These are phyloP conservation scores for Cladosporium sp. DNA, from an alignment of 2,329 filamentous ascomycete genomes.

Conservation along the genomic window DNA sequence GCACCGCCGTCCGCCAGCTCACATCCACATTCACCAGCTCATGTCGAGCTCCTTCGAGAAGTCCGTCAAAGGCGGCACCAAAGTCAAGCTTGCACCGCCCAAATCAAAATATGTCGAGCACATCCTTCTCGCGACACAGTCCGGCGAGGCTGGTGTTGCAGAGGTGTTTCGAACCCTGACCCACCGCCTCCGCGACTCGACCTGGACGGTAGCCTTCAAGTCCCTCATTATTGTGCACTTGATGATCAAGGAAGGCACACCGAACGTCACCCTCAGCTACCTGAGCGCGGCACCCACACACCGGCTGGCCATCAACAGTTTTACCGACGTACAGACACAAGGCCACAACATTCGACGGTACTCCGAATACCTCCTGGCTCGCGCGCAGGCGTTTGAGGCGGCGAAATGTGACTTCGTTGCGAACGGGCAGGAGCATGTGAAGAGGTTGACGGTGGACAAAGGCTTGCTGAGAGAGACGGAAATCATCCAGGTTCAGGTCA, in stretches of 20 bases:
- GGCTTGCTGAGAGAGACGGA: slow-evolving; percentile 91
- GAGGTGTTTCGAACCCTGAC: slow-evolving; percentile 94
- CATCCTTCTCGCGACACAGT: slow-evolving; percentile 91
- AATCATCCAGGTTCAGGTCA: slow-evolving; percentile 83
- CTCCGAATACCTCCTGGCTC: slow-evolving; percentile 79
- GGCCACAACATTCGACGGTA: slow-evolving; percentile 94
- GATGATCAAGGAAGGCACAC: slow-evolving; percentile 94
- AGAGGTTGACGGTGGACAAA: slow-evolving; percentile 86
- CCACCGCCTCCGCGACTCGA: slow-evolving; percentile 85
- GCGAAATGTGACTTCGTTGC: slow-evolving; percentile 91
- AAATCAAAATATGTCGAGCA: slow-evolving; percentile 99
- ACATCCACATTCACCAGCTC: not conserved
- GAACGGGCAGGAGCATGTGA: slow-evolving; percentile 76
- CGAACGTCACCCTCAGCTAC: slow-evolving; percentile 83
- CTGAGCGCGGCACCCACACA: slow-evolving; percentile 75
- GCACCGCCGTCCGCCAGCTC: slow-evolving; percentile 11
- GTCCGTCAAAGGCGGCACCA: slow-evolving; percentile 97
- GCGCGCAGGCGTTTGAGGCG: slow-evolving; percentile 78
- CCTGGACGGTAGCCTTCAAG: slow-evolving; percentile 99
- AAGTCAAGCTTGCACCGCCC: slow-evolving; percentile 89
- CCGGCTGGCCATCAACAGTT: slow-evolving; percentile 82
- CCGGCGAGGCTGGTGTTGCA: slow-evolving; percentile 89
- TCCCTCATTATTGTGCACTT: slow-evolving; percentile 91
- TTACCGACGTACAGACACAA: slow-evolving; percentile 93
- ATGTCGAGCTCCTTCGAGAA: slow-evolving; percentile 96